Conservation (phyloP, 2,329 filamentous ascomycete genomes). For the Neopestalotiopsis sp. region DNA sequence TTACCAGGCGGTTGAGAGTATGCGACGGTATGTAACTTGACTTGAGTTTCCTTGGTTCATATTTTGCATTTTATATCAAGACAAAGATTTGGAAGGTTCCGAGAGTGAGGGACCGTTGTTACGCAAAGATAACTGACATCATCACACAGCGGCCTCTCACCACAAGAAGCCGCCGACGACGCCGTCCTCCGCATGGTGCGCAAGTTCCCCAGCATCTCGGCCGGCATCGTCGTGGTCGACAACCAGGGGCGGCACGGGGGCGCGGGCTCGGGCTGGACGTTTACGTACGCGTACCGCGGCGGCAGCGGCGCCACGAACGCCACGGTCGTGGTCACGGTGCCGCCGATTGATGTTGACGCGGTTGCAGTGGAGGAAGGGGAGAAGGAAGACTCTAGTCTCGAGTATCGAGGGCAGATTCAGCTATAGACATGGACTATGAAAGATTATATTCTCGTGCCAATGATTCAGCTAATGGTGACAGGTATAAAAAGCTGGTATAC, state of each 20-base stretch:
- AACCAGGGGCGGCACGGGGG: slow-evolving; percentile 54
- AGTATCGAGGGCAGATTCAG: slow-evolving; percentile 8
- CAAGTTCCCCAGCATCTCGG: slow-evolving; percentile 51
- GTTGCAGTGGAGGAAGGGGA: no score
- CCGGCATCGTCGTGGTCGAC: slow-evolving; percentile 58
- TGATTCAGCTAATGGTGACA: no score
- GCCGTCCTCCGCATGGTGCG: slow-evolving; percentile 54
- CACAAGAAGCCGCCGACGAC: slow-evolving; percentile 55
- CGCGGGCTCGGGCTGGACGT: slow-evolving; percentile 59
- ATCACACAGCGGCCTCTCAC: slow-evolving; percentile 47
- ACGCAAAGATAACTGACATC: not conserved
- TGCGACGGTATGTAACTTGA: slow-evolving; percentile 39
- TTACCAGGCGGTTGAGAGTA: slow-evolving; percentile 61
- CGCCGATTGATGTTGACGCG: slow-evolving; percentile 29
- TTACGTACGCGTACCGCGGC: slow-evolving; percentile 58
- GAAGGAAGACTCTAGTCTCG: not conserved
- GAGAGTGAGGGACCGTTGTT: no score
- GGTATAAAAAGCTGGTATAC: no score
- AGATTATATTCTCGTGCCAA: no score
- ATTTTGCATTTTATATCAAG: not conserved
- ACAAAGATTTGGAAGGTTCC: no score
- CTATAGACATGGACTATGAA: not conserved
- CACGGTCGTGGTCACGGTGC: slow-evolving; percentile 50
- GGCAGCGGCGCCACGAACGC: slow-evolving; percentile 53
- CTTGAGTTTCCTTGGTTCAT: not conserved